Evolutionary conservation across 306 rosid species (phyloP).

Genomic region (Castanopsis chinensis): DNA sequence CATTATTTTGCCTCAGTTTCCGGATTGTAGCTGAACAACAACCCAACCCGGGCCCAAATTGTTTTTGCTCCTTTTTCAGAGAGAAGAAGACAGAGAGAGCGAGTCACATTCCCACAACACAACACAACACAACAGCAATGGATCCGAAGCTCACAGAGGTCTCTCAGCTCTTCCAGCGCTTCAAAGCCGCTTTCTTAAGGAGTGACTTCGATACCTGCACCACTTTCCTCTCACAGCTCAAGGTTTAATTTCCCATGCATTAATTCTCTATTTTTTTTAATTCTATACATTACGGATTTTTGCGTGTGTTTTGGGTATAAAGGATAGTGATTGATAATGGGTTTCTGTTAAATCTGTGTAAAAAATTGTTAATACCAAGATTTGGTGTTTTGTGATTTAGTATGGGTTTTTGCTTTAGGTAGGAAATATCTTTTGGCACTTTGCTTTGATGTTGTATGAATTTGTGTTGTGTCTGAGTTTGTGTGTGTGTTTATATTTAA

Average conservation of each 20-base stretch:
- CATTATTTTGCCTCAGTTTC: not conserved
- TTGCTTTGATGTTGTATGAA: not conserved
- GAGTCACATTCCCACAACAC: not conserved
- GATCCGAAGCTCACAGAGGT: constrained; percentile 80
- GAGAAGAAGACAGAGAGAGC: not conserved
- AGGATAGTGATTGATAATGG: not conserved
- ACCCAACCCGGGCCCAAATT: not conserved
- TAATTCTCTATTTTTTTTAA: not conserved
- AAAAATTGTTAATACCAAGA: not conserved
- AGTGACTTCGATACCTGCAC: constrained; percentile 49
- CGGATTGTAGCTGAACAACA: not conserved
- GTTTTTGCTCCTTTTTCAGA: not conserved
- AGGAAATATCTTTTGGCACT: too few relatives aligned
- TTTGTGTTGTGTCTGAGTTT: too few relatives aligned
- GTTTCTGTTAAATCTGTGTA: not conserved
- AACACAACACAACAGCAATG: constrained; percentile 28
- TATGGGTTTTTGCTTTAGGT: not conserved
- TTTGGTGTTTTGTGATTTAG: not conserved
- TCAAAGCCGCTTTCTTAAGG: constrained; percentile 66
- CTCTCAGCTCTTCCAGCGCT: constrained; percentile 72
- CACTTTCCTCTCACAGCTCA: constrained; percentile 66
- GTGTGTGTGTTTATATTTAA: not conserved
- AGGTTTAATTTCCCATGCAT: constrained; percentile 39
- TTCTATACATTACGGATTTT: not conserved
- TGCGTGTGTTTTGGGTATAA: not conserved